Conservation (phyloP, 768 basidiomycete species). For the Ramaria sp. region DNA sequence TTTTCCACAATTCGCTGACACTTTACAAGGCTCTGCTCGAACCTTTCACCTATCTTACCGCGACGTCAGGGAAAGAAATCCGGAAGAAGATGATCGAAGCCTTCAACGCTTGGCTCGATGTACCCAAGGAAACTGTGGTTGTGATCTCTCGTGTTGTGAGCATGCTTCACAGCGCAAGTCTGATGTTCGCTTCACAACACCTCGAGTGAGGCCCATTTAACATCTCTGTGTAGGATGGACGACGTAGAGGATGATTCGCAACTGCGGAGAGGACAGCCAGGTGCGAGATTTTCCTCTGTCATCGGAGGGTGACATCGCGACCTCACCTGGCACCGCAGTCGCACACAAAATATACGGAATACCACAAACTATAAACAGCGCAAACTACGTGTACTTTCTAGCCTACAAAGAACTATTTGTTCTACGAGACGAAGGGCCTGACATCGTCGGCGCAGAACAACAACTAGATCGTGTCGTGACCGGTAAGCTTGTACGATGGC, state of each 20-base stretch:
- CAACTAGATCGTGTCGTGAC: constrained; percentile 67
- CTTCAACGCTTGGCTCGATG: constrained; percentile 87
- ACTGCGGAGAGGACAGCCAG: constrained; percentile 76
- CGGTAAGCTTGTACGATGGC: constrained; percentile 29
- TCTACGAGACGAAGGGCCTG: constrained; percentile 28
- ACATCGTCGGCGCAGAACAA: constrained; percentile 16
- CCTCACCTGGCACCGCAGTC: constrained; percentile 32
- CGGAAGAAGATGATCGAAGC: constrained; percentile 80
- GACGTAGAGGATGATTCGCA: constrained; percentile 92
- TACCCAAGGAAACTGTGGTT: constrained; percentile 58
- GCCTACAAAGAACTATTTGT: constrained; percentile 78
- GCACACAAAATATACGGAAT: constrained; percentile 95
- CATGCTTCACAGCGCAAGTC: constrained; percentile 91
- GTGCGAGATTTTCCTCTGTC: constrained; percentile 23
- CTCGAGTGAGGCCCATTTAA: not conserved
- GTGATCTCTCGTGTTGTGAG: constrained; percentile 75
- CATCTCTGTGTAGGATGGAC: constrained; percentile 57
- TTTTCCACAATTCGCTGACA: not conserved
- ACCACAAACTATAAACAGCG: constrained; percentile 94
- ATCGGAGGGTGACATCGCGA: not conserved
- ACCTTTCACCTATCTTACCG: constrained; percentile 75
- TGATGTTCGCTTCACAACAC: constrained; percentile 48
- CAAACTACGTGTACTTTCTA: constrained; percentile 94
- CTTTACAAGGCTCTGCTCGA: constrained; percentile 53
- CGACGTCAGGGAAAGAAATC: constrained; percentile 89